Evolutionary conservation across 208 protist genomes (phyloP), one percentile per base, ranked within the genome.

Genomic region (Acanthamoeba triangularis): DNA sequence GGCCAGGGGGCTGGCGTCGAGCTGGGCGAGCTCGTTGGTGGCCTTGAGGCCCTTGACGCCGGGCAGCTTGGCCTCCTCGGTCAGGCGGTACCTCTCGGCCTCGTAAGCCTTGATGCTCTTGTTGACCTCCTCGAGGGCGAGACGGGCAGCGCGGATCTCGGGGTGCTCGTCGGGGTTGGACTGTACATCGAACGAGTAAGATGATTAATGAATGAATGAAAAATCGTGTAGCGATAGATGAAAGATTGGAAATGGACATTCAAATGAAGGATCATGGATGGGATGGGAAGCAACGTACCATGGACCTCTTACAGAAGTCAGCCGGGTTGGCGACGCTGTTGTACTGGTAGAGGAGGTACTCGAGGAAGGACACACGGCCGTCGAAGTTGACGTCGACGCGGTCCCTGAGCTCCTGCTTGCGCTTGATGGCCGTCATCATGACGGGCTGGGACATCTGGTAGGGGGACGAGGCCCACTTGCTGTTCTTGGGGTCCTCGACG

Each of bases 351-450:
- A 97, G 74, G 37, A 97, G 82, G 67, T 96, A 97, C 92, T 97
- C 96, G 37, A 97, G 82, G 54, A 97, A 95, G 23, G 84, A 94
- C 65, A 97, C 87, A 95, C 96, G 96, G 67, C 95, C 95, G 80
- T 97, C 96, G 78, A 97, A 97, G 88, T 97, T 97, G 76, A 97
- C 96, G 72, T 97, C 96, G 63, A 97, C 96, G n/a, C 96, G 94
- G 5, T 97, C 96, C 67, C 96, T 65, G 30, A 97, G 88, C 49
- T 97, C 96, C 94, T 97, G 96, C 85, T 97, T 97, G 52, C 96
- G 63, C 93, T 97, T 97, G 78, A 97, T 78, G 56, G 95, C 95
- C 63, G 96, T 97, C 72, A 97, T 80, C 96, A 97, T 97, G 14
- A n/a, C 44, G 92, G 96, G 96, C 67, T 96, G 91, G 8, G 96